These are phyloP conservation scores for Cytidiella melzeri DNA, from an alignment of 768 basidiomycete species.

Conservation along the genomic window DNA sequence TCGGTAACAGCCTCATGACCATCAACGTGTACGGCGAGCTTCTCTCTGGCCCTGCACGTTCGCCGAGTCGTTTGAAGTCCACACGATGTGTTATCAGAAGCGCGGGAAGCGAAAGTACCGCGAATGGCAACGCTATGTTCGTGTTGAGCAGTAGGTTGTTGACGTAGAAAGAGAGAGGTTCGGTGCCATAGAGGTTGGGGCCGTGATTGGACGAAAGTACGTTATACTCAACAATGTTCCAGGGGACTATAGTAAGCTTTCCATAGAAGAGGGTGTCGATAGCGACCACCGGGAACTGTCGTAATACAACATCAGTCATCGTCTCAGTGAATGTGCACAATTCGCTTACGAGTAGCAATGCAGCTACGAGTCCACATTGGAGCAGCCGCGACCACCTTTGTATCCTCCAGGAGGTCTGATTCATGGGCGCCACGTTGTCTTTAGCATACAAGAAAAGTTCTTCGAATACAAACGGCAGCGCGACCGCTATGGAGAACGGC, in stretches of 20 bases:
- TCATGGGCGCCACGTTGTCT: conserved; percentile 50
- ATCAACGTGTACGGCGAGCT: conserved; percentile 80
- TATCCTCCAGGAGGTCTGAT: conserved; percentile 47
- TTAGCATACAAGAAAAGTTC: conserved; percentile 76
- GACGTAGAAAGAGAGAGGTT: conserved; percentile 82
- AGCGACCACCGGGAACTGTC: conserved; percentile 79
- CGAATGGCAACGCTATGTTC: conserved; percentile 79
- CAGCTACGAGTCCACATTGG: conserved; percentile 45
- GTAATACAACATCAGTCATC: no score
- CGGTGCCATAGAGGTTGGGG: conserved; percentile 91
- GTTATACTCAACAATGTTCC: conserved; percentile 94
- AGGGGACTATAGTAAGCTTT: conserved; percentile 70
- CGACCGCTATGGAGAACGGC: conserved; percentile 90
- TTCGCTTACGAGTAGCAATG: conserved; percentile 55
- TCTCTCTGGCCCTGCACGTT: conserved; percentile 42
- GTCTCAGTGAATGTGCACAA: no score
- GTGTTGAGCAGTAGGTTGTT: conserved; percentile 91
- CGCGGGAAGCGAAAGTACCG: conserved; percentile 74
- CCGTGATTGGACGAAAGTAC: conserved; percentile 79
- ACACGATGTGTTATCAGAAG: conserved; percentile 66
- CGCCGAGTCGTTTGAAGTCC: conserved; percentile 73
- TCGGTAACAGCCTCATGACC: conserved; percentile 70
- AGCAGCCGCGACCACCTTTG: conserved; percentile 56
- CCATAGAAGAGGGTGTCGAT: conserved; percentile 89
- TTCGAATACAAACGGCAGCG: conserved; percentile 86